phyloP scores from a whole-genome alignment of 345 rosid genomes.

The Populus ilicifolia region DNA sequence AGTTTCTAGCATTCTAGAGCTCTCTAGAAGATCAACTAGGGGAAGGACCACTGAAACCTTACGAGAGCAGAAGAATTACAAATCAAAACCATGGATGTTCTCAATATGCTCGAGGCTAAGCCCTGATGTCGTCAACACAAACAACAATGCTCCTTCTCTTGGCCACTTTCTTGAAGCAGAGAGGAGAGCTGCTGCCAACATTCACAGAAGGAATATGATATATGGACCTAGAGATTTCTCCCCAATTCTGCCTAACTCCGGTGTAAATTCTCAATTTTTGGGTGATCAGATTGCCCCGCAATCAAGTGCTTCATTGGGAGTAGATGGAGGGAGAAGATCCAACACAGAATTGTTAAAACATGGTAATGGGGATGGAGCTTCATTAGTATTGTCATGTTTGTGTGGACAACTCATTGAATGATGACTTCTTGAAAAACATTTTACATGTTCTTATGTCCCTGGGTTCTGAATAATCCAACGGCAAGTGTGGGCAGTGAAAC shows the following conservation, averaged over 20 bases:
- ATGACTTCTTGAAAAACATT: constrained; percentile 5
- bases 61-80: constrained; percentile 41
- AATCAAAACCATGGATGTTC: constrained; percentile 56
- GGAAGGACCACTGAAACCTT: constrained; percentile 38
- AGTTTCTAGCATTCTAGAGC: constrained; percentile 54
- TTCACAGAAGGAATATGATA: constrained; percentile 25
- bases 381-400: constrained; percentile 38
- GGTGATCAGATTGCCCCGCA: constrained; percentile 25
- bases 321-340: constrained; percentile 23
- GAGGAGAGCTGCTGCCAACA: constrained; percentile 41
- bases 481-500: not conserved
- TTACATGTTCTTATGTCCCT: not conserved
- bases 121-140: constrained; percentile 54
- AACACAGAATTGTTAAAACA: constrained; percentile 25
- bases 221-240: constrained; percentile 30
- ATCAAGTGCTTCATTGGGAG: constrained; percentile 9
- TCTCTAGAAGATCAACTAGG: constrained; percentile 57
- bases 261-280: constrained; percentile 20
- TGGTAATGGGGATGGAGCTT: constrained; percentile 33
- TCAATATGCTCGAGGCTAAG: constrained; percentile 71
- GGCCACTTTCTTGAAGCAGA: constrained; percentile 70
- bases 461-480: not conserved
- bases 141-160: constrained; percentile 48
- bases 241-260: constrained; percentile 16
- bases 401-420: constrained; percentile 38